These are phyloP conservation scores for Botrytis fragariae DNA, from an alignment of 2,329 filamentous ascomycete genomes.

Conservation along the genomic window DNA sequence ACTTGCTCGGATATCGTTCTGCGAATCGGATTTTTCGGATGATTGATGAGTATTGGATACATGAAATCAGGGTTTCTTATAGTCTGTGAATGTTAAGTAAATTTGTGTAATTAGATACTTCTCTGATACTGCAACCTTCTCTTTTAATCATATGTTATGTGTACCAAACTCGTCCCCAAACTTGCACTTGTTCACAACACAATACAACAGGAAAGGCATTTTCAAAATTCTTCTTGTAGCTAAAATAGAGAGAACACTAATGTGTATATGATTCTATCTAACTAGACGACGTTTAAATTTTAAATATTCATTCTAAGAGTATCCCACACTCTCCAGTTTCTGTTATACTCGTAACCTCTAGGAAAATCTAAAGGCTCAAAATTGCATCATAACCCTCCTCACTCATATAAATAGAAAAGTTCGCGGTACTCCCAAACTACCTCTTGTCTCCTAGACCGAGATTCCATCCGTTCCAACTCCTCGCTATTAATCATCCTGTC, in stretches of 20 bases:
- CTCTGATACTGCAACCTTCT: neutral
- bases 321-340: neutral
- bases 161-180: too few species aligned
- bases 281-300: neutral
- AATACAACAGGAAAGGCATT: too few species aligned
- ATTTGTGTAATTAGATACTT: neutral
- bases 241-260: neutral
- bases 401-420: too few species aligned
- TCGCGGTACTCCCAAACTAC: neutral
- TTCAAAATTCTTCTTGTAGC: too few species aligned
- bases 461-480: constrained; percentile 1
- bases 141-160: too few species aligned
- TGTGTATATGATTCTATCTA: neutral
- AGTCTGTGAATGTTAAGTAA: neutral
- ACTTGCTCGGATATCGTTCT: too few species aligned
- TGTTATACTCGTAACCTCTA: neutral
- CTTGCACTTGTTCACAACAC: too few species aligned
- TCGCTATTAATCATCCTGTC: neutral
- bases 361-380: neutral
- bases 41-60: neutral
- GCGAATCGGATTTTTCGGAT: too few species aligned
- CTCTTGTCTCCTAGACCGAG: neutral
- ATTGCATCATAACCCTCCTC: neutral
- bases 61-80: neutral
- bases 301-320: neutral